These are phyloP conservation scores for Larix kaempferi DNA, from an alignment of 75 land plant genomes.

Conservation along the genomic window DNA sequence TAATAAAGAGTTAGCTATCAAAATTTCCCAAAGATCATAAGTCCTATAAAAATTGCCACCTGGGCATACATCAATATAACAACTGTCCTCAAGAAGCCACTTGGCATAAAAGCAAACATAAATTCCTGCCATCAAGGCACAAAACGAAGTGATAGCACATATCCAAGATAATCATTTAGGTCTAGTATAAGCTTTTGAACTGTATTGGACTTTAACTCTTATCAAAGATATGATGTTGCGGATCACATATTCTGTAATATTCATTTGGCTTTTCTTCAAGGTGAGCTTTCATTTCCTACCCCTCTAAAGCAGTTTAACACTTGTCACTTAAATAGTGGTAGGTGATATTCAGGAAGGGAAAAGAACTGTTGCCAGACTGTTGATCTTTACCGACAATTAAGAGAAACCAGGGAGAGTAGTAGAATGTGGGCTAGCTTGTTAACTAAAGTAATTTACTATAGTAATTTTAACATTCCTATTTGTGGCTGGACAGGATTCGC, in stretches of 20 bases:
- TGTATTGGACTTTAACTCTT: conserved; percentile 29
- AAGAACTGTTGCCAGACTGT: background rate
- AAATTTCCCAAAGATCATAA: too few relatives aligned
- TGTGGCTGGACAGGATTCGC: conserved; percentile 38
- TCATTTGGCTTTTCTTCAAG: conserved; percentile 69
- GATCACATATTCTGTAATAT: conserved; percentile 67
- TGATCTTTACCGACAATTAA: background rate
- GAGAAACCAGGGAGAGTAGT: background rate
- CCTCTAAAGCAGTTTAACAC: background rate
- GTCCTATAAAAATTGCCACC: background rate
- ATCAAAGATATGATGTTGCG: conserved; percentile 79
- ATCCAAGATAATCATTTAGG: background rate
- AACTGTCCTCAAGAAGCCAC: background rate
- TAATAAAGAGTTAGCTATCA: too few relatives aligned
- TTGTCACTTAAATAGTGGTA: background rate
- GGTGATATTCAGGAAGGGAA: too few relatives aligned
- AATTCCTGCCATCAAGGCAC: conserved; percentile 8
- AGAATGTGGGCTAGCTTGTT: background rate
- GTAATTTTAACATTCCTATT: background rate
- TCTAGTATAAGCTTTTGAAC: background rate
- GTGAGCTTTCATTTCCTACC: conserved; percentile 24
- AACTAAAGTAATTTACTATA: background rate
- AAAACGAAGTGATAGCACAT: background rate
- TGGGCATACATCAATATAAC: background rate
- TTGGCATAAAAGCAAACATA: background rate